Evolutionary conservation across 2,329 filamentous ascomycete species (phyloP).

Genomic region (Trichophyton mentagrophytes): DNA sequence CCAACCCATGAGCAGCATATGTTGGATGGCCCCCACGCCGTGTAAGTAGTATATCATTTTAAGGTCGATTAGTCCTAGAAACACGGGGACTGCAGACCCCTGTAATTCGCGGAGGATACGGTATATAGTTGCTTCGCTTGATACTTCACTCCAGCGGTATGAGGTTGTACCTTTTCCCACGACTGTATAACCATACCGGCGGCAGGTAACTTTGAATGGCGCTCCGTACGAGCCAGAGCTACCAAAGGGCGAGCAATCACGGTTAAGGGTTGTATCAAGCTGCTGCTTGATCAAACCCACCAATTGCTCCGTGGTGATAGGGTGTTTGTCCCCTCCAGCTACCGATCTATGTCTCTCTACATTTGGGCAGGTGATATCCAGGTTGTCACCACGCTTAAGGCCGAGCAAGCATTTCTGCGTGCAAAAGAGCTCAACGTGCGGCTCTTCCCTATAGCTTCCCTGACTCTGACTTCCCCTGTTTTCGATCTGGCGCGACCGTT

Average conservation of each 20-base stretch:
- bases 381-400: constrained; percentile 8
- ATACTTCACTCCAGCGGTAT: constrained; percentile 5
- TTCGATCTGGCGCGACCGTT: background rate
- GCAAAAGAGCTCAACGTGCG: constrained; percentile 5
- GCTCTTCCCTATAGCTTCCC: background rate
- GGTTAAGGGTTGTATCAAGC: constrained; percentile 5
- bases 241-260: constrained; percentile 11
- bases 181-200: constrained; percentile 16
- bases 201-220: constrained; percentile 20
- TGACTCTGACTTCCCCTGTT: background rate
- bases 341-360: constrained; percentile 20
- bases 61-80: constrained; percentile 12
- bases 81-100: constrained; percentile 13
- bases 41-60: constrained; percentile 7
- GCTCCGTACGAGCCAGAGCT: constrained; percentile 15
- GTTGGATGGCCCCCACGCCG: constrained; percentile 3
- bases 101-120: constrained; percentile 9
- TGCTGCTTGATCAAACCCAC: constrained; percentile 7
- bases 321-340: background rate
- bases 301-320: constrained; percentile 6
- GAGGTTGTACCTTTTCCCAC: constrained; percentile 15
- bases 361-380: constrained; percentile 28
- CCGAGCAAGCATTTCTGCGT: constrained; percentile 10
- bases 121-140: constrained; percentile 9
- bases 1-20: constrained; percentile 11